These are phyloP conservation scores for Flaveria bidentis DNA, from an alignment of 129 eudicot genomes.

Conservation along the genomic window DNA sequence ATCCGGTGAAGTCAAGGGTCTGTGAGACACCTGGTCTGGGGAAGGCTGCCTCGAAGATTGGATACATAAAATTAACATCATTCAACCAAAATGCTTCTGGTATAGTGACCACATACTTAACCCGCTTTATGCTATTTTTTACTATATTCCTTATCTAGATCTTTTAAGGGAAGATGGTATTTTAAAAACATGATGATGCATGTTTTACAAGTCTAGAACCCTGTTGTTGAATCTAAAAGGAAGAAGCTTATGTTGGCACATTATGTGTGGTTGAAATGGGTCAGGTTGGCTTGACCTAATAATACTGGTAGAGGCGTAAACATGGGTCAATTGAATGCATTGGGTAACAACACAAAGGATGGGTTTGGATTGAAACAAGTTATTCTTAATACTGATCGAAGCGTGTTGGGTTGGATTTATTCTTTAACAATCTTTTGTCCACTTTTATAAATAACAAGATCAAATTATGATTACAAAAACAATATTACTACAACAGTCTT, in stretches of 20 bases:
- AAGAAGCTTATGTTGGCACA: neutral
- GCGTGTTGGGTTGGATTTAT: neutral
- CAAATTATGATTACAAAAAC: neutral
- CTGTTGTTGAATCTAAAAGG: neutral
- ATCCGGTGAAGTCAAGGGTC: constrained; percentile 90
- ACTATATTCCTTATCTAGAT: neutral
- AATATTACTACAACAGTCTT: neutral
- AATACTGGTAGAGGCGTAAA: neutral
- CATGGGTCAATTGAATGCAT: neutral
- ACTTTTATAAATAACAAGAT: neutral
- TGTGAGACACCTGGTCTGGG: constrained; percentile 70
- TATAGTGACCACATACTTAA: constrained; percentile 30
- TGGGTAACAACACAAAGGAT: neutral
- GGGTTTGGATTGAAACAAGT: neutral
- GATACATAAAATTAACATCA: constrained; percentile 86
- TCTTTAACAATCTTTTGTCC: neutral
- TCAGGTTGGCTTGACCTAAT: neutral
- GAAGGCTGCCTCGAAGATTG: constrained; percentile 71
- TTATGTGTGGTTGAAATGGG: neutral
- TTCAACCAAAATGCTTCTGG: constrained; percentile 97
- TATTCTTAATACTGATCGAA: neutral
- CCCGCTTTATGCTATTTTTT: neutral
- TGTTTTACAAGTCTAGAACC: constrained; percentile 8
- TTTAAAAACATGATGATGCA: neutral
- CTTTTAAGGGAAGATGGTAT: neutral